Base-by-base conservation (phyloP, 2,329 filamentous ascomycete genomes). In the Trichophyton simii region DNA sequence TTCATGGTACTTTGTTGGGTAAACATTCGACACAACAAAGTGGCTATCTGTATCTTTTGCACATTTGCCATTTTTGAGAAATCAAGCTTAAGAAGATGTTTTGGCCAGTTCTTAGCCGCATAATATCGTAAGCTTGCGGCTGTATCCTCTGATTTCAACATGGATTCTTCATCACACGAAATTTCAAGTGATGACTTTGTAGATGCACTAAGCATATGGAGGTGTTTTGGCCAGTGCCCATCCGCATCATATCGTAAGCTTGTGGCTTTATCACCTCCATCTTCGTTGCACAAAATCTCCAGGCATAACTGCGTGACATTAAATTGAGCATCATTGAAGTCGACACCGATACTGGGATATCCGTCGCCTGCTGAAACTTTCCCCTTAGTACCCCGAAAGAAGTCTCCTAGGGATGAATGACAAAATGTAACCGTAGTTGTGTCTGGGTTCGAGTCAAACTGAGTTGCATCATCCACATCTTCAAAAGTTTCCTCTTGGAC, bases 341-440 rank as follows among this genome's bases (percentile, higher is more conserved):
- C 44, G 2, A 69, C 64, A 2, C 68, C 68, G 34, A 69, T 58
- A 3, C 55, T 41, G 20, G 63, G 28, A 25, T 50, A 54, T 3
- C 42, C 60, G 2, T 63, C 36, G 9, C 60, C 62, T 7, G 61
- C 64, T 28, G 64, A 64, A 8, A 65, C 57, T 57, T 68, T 68
- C 1, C 61, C 62, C 0, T 9, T 38, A 8, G 58, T 38, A 44
- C 63, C 61, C 5, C 65, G 61, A 57, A 68, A 64, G 52, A 68
- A 68, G 36, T 69, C 67, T 18, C 67, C 63, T 20, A 69, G 63
- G 34, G 67, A 69, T 3, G 67, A 66, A 60, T 69, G 68, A 38
- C 64, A 64, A 42, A 69, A 68, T 3, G 63, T 61, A 8, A 69
- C 62, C 0, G 48, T 59, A 0, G 68, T 69, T 15, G 65, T 65